Base-by-base conservation (phyloP, 176 grass and related monocot species). In the Chloris gayana region DNA sequence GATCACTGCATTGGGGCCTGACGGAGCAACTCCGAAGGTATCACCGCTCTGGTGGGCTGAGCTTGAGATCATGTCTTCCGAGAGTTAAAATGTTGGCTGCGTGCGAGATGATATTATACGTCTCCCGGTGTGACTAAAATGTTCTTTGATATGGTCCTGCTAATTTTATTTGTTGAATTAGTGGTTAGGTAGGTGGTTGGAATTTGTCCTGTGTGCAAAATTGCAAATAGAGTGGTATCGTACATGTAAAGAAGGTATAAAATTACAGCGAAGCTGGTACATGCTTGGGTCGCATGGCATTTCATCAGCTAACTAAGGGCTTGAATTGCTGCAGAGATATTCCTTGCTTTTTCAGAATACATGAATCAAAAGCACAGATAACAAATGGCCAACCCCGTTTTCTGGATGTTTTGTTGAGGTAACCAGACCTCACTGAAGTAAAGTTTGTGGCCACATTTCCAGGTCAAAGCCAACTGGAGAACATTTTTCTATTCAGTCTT, bases 41-140 rank as follows among this genome's bases (percentile, higher is more conserved):
- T 98, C 92, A 18, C 92, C 92, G 4, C 78, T 98, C 42, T 98
- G 95, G 95, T 98, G 95, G 95, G 95, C 92, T 1, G 95, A 98
- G 90, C 90, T 98, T 13, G 95, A 98, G 87, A 94, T 98, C 75
- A 89, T 91, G 85, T 79, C 92, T 54, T 86, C 86, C 10, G 72
- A 41, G 62, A 91, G 29, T 75, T 79, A 51, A 86, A 37, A 37
- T 37, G 35, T 54, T 87, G 46, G 14, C 21, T 14, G 46, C 68
- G 19, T 21, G 14, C 18, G 10, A 46, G 80, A 67, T 49, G 56
- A 14, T 38, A 54, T 53, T 45, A 25, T 45, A 32, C 45, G 31
- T 70, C 61, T 53, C 69, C 46, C 31, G 7, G 73, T 84, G 81
- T 80, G 51, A 45, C 58, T 6, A 33, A 39, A 73, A 60, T 51